Conservation (phyloP, 2,329 filamentous ascomycete genomes). For the Chaetomiaceae sp. region DNA sequence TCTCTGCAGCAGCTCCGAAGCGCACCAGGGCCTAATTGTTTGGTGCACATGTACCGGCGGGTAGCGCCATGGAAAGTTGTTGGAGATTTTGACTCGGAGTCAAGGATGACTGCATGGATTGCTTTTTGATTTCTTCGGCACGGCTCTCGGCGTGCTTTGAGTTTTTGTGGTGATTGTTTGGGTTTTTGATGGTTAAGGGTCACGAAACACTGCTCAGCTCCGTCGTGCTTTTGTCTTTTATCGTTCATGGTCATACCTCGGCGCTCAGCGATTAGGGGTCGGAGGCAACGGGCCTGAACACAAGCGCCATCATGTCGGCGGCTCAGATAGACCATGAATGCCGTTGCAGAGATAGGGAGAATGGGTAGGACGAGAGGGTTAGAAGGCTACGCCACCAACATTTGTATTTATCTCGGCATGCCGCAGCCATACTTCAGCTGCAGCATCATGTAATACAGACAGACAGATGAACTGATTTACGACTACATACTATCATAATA, state of each 20-base stretch:
- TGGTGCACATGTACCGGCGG: conserved; percentile 3
- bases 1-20: conserved; percentile 36
- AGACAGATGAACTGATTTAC: background rate
- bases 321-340: conserved; percentile 8
- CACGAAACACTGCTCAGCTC: background rate
- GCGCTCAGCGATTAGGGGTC: background rate
- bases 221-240: background rate
- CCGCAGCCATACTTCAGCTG: background rate
- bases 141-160: background rate
- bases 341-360: conserved; percentile 14
- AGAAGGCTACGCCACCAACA: conserved; percentile 9
- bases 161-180: background rate
- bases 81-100: conserved; percentile 11
- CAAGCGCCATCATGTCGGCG: conserved; percentile 1
- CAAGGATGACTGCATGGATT: conserved; percentile 10
- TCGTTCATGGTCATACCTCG: conserved; percentile 3
- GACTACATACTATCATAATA: too few species aligned
- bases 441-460: conserved; percentile 11
- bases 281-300: conserved; percentile 2
- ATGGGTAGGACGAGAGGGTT: conserved; percentile 16
- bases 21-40: conserved; percentile 31
- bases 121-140: conserved; percentile 1
- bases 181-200: background rate
- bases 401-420: conserved; percentile 10
- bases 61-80: conserved; percentile 6